These are phyloP conservation scores for Amylostereum areolatum DNA, from an alignment of 1,284 basidiomycete species.

Conservation along the genomic window DNA sequence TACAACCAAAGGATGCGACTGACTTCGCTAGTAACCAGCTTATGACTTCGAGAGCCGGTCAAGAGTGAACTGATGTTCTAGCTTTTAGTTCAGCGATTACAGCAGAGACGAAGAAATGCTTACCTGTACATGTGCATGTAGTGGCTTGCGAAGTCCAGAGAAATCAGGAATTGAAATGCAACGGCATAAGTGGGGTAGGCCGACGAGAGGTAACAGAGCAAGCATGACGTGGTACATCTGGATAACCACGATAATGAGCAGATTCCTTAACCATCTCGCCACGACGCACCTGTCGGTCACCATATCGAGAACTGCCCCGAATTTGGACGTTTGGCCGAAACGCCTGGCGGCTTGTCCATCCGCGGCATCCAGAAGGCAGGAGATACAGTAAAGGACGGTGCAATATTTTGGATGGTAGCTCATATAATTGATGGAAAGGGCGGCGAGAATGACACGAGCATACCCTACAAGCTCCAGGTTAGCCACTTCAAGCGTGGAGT, in stretches of 20 bases:
- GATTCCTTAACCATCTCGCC: neutral
- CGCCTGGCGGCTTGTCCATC: slow-evolving; percentile 94
- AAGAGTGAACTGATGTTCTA: slow-evolving; percentile 69
- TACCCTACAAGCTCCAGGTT: slow-evolving; percentile 57
- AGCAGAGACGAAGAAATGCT: slow-evolving; percentile 16
- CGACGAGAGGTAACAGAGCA: slow-evolving; percentile 90
- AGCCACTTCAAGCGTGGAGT: neutral
- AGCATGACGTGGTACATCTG: slow-evolving; percentile 93
- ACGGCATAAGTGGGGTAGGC: slow-evolving; percentile 83
- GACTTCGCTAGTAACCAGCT: slow-evolving; percentile 86
- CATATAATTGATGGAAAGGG: slow-evolving; percentile 90
- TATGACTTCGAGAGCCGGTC: slow-evolving; percentile 91
- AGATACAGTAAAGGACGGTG: slow-evolving; percentile 86
- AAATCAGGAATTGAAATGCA: slow-evolving; percentile 91
- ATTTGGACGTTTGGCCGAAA: slow-evolving; percentile 88
- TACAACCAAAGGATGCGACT: slow-evolving; percentile 90
- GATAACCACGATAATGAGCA: neutral
- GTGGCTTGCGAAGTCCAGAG: slow-evolving; percentile 96
- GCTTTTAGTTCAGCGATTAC: neutral
- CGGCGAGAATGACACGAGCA: slow-evolving; percentile 87
- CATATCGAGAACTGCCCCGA: slow-evolving; percentile 99
- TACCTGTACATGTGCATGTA: slow-evolving; percentile 99
- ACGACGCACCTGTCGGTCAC: slow-evolving; percentile 88
- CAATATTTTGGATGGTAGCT: slow-evolving; percentile 90
- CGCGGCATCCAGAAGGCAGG: slow-evolving; percentile 93